Evolutionary conservation across 371 early-diverging fungal genomes (phyloP).

Genomic region (Lichtheimia hyalospora): DNA sequence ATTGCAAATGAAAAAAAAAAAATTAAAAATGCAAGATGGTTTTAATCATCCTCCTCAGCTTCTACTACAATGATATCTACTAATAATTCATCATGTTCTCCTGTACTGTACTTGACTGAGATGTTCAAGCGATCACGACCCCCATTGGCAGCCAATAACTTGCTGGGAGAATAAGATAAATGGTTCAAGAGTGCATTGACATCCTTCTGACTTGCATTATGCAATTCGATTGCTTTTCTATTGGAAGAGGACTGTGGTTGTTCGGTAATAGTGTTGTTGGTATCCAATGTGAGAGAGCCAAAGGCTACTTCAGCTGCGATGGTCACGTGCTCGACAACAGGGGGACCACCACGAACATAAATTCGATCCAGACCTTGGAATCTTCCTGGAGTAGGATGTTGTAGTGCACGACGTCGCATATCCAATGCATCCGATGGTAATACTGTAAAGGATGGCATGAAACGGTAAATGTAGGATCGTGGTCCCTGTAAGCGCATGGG

Average conservation of each 20-base stretch:
- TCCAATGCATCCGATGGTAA: slow-evolving; percentile 11
- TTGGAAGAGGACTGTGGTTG: neutral
- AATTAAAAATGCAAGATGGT: too few species aligned
- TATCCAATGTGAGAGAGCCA: slow-evolving; percentile 20
- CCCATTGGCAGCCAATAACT: slow-evolving; percentile 37
- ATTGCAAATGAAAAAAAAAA: neutral
- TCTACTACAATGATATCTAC: slow-evolving; percentile 37
- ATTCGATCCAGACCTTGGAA: slow-evolving; percentile 58
- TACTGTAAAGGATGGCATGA: slow-evolving; percentile 17
- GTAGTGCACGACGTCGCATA: slow-evolving; percentile 21
- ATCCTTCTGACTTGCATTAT: slow-evolving; percentile 27
- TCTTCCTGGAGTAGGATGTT: slow-evolving; percentile 43
- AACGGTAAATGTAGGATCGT: slow-evolving; percentile 32
- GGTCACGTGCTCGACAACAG: slow-evolving; percentile 14
- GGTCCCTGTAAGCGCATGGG: slow-evolving; percentile 34
- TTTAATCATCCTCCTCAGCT: slow-evolving; percentile 26
- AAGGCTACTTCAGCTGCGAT: slow-evolving; percentile 28
- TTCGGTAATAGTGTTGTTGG: slow-evolving; percentile 13
- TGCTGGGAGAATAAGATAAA: slow-evolving; percentile 32
- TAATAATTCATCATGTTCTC: slow-evolving; percentile 15
- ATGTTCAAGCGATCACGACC: slow-evolving; percentile 38
- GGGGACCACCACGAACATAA: slow-evolving; percentile 53
- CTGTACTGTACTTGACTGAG: slow-evolving; percentile 16
- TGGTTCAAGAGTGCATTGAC: slow-evolving; percentile 39
- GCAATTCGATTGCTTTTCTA: slow-evolving; percentile 13